Conservation (phyloP, 139 green algal genomes). For the Gonium pectorale region DNA sequence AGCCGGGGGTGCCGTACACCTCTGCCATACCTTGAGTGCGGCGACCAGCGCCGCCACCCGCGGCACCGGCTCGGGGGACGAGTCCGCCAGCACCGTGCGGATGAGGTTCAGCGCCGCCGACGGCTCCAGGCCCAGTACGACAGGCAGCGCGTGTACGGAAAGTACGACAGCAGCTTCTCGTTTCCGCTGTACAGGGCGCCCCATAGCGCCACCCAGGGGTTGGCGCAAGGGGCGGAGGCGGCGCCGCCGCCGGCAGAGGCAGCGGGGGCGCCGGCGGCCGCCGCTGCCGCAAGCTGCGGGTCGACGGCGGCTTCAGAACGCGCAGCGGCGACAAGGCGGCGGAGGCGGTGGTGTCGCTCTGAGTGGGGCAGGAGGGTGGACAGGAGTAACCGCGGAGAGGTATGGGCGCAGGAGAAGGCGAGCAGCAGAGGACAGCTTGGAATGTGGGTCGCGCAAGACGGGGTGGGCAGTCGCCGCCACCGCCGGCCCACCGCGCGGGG, state of each 20-base stretch:
- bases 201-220: slow-evolving; percentile 76
- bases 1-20: too few relatives aligned
- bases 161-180: slow-evolving; percentile 66
- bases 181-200: slow-evolving; percentile 62
- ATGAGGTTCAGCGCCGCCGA: slow-evolving; percentile 65
- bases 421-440: too few relatives aligned
- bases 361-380: too few relatives aligned
- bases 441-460: too few relatives aligned
- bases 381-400: too few relatives aligned
- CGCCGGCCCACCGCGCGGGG: too few relatives aligned
- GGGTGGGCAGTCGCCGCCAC: too few relatives aligned
- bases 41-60: slow-evolving; percentile 66
- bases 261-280: slow-evolving; percentile 14
- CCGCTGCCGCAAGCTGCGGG: background rate
- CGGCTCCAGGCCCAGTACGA: slow-evolving; percentile 71
- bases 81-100: slow-evolving; percentile 48
- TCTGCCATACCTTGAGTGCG: slow-evolving; percentile 68
- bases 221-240: background rate
- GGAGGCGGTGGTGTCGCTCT: slow-evolving; percentile 60
- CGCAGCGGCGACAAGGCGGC: slow-evolving; percentile 53
- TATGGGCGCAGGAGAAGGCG: too few relatives aligned
- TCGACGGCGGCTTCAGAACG: slow-evolving; percentile 40
- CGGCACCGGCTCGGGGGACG: slow-evolving; percentile 4
- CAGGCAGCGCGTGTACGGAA: slow-evolving; percentile 75
- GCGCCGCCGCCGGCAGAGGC: background rate